Evolutionary conservation across 768 basidiomycete genomes (phyloP).

Genomic region (Pilatotrama ljubarskyi): DNA sequence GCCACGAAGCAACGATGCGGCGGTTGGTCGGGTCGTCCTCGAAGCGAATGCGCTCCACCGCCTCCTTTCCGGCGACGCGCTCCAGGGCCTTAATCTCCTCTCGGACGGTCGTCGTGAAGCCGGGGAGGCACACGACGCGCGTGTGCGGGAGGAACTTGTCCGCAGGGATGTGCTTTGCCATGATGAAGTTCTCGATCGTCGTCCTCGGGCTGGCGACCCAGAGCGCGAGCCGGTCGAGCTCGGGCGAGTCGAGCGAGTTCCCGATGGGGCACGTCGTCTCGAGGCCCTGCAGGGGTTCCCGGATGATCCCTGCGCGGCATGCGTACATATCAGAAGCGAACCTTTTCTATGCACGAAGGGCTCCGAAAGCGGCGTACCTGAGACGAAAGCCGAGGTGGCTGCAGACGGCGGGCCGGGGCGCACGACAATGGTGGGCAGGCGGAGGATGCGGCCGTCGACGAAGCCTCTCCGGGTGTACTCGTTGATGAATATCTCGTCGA

Average conservation of each 20-base stretch:
- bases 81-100: conserved; percentile 55
- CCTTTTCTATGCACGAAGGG: not conserved
- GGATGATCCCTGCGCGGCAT: conserved; percentile 43
- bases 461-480: conserved; percentile 60
- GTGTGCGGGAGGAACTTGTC: conserved; percentile 43
- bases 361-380: conserved; percentile 42
- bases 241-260: conserved; percentile 42
- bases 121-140: conserved; percentile 58
- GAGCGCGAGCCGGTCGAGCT: conserved; percentile 42
- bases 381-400: conserved; percentile 58
- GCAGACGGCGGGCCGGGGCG: conserved; percentile 54
- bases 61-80: conserved; percentile 50
- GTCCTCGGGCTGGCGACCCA: conserved; percentile 55
- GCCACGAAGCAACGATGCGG: conserved; percentile 50
- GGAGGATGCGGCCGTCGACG: conserved; percentile 58
- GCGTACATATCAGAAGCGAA: not conserved
- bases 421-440: conserved; percentile 60
- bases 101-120: conserved; percentile 56
- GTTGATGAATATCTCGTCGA: conserved; percentile 56
- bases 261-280: conserved; percentile 54
- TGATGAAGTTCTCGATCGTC: conserved; percentile 53
- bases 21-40: conserved; percentile 45
- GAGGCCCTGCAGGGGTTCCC: conserved; percentile 56
- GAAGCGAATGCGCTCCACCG: conserved; percentile 47
- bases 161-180: conserved; percentile 48